Evolutionary conservation across 23 red algal genomes (phyloP).

Genomic region (Gracilaria gracilis): DNA sequence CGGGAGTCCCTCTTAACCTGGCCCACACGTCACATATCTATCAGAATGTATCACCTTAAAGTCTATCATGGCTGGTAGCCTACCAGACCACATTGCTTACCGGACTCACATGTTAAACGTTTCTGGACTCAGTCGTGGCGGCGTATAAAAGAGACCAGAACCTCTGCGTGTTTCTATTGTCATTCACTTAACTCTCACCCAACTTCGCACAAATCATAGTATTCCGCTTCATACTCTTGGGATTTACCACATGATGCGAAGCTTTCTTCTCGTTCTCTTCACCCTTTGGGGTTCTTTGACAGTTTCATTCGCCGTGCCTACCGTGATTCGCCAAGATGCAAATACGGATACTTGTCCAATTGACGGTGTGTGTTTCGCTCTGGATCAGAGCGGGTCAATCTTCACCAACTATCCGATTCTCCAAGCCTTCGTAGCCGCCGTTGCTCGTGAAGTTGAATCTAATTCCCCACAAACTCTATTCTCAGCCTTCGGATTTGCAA

Average conservation of each 20-base stretch:
- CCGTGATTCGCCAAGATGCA: slow-evolving; percentile 14
- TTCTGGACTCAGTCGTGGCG: not conserved
- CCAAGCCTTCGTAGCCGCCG: not conserved
- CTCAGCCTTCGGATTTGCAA: slow-evolving; percentile 35
- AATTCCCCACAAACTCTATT: slow-evolving; percentile 19
- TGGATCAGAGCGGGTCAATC: slow-evolving; percentile 66
- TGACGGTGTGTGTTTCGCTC: slow-evolving; percentile 44
- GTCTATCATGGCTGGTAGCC: slow-evolving; percentile 26
- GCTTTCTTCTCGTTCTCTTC: not conserved
- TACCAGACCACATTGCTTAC: slow-evolving; percentile 21
- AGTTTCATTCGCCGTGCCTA: slow-evolving; percentile 4
- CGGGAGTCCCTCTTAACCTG: not conserved
- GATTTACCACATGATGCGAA: not conserved
- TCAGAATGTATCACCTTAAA: slow-evolving; percentile 23
- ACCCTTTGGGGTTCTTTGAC: slow-evolving; percentile 13
- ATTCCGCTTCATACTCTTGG: not conserved
- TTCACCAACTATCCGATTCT: slow-evolving; percentile 7
- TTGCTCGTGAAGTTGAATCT: slow-evolving; percentile 31
- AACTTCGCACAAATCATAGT: not conserved
- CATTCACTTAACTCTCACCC: not conserved
- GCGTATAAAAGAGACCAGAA: not conserved
- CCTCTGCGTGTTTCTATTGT: not conserved
- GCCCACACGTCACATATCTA: slow-evolving; percentile 19
- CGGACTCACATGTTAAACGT: not conserved
- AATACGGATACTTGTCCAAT: slow-evolving; percentile 29